Conservation (phyloP, 1,139 yeast genomes). For the Geotrichum cucujoidarum region DNA sequence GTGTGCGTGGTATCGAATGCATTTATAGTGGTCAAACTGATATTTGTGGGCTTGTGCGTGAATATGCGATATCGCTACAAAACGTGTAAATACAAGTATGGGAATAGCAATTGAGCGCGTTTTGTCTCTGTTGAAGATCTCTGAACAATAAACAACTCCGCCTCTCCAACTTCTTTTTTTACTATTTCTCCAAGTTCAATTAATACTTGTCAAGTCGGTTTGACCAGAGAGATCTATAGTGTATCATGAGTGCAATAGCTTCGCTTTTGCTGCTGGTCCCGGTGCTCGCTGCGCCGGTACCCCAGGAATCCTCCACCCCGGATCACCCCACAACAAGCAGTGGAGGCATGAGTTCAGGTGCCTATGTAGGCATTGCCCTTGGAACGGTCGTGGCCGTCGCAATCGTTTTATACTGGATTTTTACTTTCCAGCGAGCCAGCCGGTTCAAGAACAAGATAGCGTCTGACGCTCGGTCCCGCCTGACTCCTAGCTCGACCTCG, state of each 20-base stretch:
- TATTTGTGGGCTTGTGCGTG: too few relatives aligned
- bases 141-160: neutral
- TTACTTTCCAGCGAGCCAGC: slow-evolving; percentile 3
- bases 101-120: too few relatives aligned
- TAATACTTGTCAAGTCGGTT: too few relatives aligned
- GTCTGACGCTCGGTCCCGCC: neutral
- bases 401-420: neutral
- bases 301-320: neutral
- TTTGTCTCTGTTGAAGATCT: too few relatives aligned
- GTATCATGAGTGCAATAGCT: too few relatives aligned
- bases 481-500: neutral
- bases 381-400: neutral
- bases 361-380: slow-evolving; percentile 7
- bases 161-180: neutral
- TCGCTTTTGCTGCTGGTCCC: neutral
- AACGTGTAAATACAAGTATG: too few relatives aligned
- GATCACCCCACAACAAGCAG: neutral
- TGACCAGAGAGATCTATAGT: too few relatives aligned
- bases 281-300: neutral
- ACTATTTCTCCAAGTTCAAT: neutral
- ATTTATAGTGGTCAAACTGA: too few relatives aligned
- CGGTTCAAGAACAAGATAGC: neutral
- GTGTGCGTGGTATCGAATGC: too few relatives aligned
- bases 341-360: neutral
- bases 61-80: too few relatives aligned